Evolutionary conservation across 2,329 filamentous ascomycete species (phyloP), one percentile per base, ranked within the genome.

Genomic region (Pseudogymnoascus sp.): DNA sequence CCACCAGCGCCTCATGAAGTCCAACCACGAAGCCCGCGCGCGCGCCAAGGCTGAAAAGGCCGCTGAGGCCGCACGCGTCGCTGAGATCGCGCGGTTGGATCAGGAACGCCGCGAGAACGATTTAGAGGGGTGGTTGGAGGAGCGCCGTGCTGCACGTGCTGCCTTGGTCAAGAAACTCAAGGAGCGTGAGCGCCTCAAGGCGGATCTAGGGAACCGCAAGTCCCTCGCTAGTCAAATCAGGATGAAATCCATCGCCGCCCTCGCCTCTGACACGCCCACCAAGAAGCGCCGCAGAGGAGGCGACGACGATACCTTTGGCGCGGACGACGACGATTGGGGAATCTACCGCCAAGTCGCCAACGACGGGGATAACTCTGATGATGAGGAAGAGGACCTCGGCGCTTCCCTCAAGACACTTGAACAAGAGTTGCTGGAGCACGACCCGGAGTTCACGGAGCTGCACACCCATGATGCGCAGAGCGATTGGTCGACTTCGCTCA

Each of bases 31-130:
- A 65, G 94, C 94, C 4, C 85, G 94, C 14, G 89, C 89, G 22
- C 86, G 94, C n/a, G 92, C 94, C 36, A 97, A 97, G 76, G 89
- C 89, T 0, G 94, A 99, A 72, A 99, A 97, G 74, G 92, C 96
- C 70, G 88, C 87, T 1, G 94, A 97, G 70, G 94, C 91, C 74
- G 90, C 90, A 0, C 84, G 94, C 6, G 73, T 88, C 63, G 90
- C 86, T 47, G 92, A 97, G 71, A 88, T 93, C 67, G 88, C 94
- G 68, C 85, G 92, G 3, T 79, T 89, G 0, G 94, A 99, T 71
- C 84, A 87, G 62, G 90, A 97, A 70, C 86, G 87, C 59, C 86
- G 94, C 38, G 87, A 92, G 67, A 92, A 88, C 62, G 84, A 97
- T 70, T 84, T 95, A 11, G 90, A 96, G 61, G 81, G 79, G 57